Evolutionary conservation across 768 basidiomycete genomes (phyloP).

Genomic region (Suillus alpinus): DNA sequence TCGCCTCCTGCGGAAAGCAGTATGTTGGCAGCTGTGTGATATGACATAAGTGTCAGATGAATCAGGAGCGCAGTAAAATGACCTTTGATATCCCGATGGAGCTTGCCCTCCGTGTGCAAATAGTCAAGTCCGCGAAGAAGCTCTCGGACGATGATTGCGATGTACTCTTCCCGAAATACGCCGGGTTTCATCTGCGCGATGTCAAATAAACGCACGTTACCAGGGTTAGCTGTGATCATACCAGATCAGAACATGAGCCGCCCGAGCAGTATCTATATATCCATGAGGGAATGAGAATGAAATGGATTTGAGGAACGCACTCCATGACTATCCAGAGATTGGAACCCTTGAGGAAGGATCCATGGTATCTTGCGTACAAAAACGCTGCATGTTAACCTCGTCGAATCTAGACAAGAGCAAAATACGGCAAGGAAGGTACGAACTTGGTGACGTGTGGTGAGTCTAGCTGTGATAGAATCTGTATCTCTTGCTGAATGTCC

Average conservation of each 20-base stretch:
- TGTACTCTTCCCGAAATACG: slow-evolving; percentile 96
- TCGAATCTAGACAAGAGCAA: slow-evolving; percentile 24
- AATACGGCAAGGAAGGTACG: slow-evolving; percentile 32
- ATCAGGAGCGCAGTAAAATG: slow-evolving; percentile 11
- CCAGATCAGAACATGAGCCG: slow-evolving; percentile 96
- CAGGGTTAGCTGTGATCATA: slow-evolving; percentile 36
- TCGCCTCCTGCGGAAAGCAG: slow-evolving; percentile 88
- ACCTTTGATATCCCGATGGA: slow-evolving; percentile 99
- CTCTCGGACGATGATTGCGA: slow-evolving; percentile 94
- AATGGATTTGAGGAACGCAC: slow-evolving; percentile 41
- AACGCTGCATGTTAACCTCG: slow-evolving; percentile 29
- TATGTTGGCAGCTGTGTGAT: slow-evolving; percentile 80
- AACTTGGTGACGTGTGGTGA: slow-evolving; percentile 95
- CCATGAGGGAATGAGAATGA: slow-evolving; percentile 9
- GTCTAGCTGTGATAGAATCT: slow-evolving; percentile 94
- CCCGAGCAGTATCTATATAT: slow-evolving; percentile 86
- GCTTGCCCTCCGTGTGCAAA: slow-evolving; percentile 91
- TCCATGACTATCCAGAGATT: slow-evolving; percentile 99
- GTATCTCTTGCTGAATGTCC: slow-evolving; percentile 98
- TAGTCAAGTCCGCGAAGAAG: slow-evolving; percentile 92
- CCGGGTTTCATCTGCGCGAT: slow-evolving; percentile 90
- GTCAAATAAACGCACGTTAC: slow-evolving; percentile 7
- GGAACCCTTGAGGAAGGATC: slow-evolving; percentile 92
- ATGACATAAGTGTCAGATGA: neutral
- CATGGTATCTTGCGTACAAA: slow-evolving; percentile 73